These are phyloP conservation scores for Alternaria postmessia DNA, from an alignment of 2,329 filamentous ascomycete species.

Conservation along the genomic window DNA sequence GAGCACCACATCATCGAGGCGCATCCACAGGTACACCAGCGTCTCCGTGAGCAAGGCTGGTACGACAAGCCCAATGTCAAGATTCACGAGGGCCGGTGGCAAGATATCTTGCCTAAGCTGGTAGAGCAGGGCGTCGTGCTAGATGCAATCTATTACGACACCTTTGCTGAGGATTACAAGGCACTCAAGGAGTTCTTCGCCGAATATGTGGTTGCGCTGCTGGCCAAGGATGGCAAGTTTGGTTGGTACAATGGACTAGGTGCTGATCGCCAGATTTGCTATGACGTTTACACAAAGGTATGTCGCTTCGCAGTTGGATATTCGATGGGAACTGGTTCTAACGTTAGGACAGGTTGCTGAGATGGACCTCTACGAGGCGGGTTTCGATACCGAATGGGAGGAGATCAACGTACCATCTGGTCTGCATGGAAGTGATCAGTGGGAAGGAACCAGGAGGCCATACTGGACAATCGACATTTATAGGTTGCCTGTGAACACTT, in stretches of 20 bases:
- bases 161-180: slow-evolving; percentile 49
- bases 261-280: slow-evolving; percentile 51
- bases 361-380: slow-evolving; percentile 48
- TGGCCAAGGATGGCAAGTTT: slow-evolving; percentile 45
- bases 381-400: slow-evolving; percentile 49
- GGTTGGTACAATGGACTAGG: slow-evolving; percentile 52
- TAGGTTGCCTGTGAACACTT: slow-evolving; percentile 47
- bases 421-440: slow-evolving; percentile 46
- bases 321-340: slow-evolving; percentile 3
- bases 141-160: slow-evolving; percentile 68
- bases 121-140: slow-evolving; percentile 74
- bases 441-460: slow-evolving; percentile 46
- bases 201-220: slow-evolving; percentile 47
- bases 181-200: slow-evolving; percentile 50
- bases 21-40: slow-evolving; percentile 76
- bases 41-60: slow-evolving; percentile 73
- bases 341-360: slow-evolving; percentile 41
- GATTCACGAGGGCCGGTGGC: slow-evolving; percentile 79
- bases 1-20: slow-evolving; percentile 87
- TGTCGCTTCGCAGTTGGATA: not conserved
- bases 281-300: slow-evolving; percentile 52
- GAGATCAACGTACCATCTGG: slow-evolving; percentile 45
- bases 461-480: slow-evolving; percentile 52
- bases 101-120: slow-evolving; percentile 76
- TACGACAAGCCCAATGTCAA: slow-evolving; percentile 66